Evolutionary conservation across 768 basidiomycete genomes (phyloP), one percentile per base, ranked within the genome.

Genomic region (Termitomyces sp.): DNA sequence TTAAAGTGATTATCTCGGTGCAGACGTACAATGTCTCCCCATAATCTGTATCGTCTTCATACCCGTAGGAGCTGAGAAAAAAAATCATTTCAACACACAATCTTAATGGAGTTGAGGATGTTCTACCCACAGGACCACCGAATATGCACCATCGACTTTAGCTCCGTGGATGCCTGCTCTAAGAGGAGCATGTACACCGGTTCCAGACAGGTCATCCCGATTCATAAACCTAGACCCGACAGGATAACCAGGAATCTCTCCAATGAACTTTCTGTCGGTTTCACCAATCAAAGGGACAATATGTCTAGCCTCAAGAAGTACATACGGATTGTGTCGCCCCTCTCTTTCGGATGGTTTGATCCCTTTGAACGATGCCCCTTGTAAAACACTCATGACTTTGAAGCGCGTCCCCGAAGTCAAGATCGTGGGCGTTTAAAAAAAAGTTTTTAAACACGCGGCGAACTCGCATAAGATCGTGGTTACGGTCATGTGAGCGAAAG

Each of bases 141-240:
- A 79, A 54, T 66, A 78, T 8, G 77, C 75, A 2, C 72, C 72
- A 8, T 69, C 66, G 2, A 58, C 18, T 44, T 22, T 16, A 44
- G 54, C 62, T 0, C 78, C 77, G 15, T 74, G 74, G 13, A 79
- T 79, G 3, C 78, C 78, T n/a, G 69, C 73, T 51, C 71, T 67
- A 2, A 20, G 54, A 11, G 59, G 71, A 6, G 62, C 69, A 57
- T 79, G 78, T 1, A 77, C 69, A 0, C 73, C 74, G 30, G 70
- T 63, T 39, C 20, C 52, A 13, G 62, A 58, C 6, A 75, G 62
- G 0, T 44, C 66, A 0, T 15, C 49, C 42, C 77, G 54, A 3
- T 56, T 54, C 1, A n/a, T 33, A 55, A 73, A 78, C 1, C 2
- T 63, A 1, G 61, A 36, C 2, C 66, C 64, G 3, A 71, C 59